Evolutionary conservation across 495 filamentous ascomycete species (phyloP), one percentile per base, ranked within the genome.

Genomic region (Endocarpon pusillum): DNA sequence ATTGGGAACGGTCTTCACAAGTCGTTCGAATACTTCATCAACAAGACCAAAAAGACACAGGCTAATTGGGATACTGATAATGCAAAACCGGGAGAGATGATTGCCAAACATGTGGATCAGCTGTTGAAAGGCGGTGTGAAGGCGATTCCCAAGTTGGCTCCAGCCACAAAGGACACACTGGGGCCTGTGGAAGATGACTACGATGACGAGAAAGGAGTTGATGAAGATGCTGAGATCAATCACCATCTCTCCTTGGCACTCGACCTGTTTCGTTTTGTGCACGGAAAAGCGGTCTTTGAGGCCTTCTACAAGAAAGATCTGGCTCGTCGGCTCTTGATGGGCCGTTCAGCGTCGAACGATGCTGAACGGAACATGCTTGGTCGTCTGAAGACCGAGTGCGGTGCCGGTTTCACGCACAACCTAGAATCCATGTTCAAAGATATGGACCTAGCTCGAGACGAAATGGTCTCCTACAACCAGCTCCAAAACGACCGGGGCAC

Each of bases 361-460:
- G 87, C 89, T 0, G 89, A 99, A 57, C 71, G 83, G 39, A 91
- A 77, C 58, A 99, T 96, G 91, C 65, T 96, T 19, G 54, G 78
- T 18, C 76, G 86, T 42, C 59, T 99, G 35, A 92, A 86, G 60
- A 83, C 73, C 74, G 87, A 96, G 59, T 96, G 89, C 50, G 91
- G 91, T 18, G 75, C 80, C 2, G 75, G 66, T 42, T 96, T 96
- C 49, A 96, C 91, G 1, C 82, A 93, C 44, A 96, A 99, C 45
- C 66, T 99, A 2, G 89, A 99, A 53, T 79, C 83, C 21, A 99
- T 99, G 89, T 96, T 99, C 62, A 94, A 92, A 47, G 89, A 99
- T 46, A 81, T 94, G 53, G 86, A 93, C 40, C 64, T 94, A 34
- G 78, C 77, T 9, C 70, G 73, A 21, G 86, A 93, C 38, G 83